Evolutionary conservation across 2,329 filamentous ascomycete genomes (phyloP).

Genomic region (Xylariaceae sp.): DNA sequence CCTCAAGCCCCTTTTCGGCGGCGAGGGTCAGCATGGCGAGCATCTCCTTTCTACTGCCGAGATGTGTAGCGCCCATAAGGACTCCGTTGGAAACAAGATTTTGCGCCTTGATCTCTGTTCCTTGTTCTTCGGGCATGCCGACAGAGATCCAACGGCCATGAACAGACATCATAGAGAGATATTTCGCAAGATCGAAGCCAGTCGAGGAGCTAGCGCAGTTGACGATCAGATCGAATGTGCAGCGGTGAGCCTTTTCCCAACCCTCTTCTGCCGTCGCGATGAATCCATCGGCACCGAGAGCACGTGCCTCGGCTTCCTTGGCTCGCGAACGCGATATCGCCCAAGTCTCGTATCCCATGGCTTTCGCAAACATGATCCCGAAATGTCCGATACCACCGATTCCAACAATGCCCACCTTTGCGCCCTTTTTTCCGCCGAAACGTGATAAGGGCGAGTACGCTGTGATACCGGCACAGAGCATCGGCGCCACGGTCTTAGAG

Average conservation of each 20-base stretch:
- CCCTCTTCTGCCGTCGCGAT: slow-evolving; percentile 53
- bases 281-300: slow-evolving; percentile 59
- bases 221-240: slow-evolving; percentile 72
- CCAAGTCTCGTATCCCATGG: slow-evolving; percentile 59
- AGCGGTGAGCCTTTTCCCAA: slow-evolving; percentile 54
- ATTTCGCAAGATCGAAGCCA: slow-evolving; percentile 64
- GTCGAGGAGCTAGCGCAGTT: slow-evolving; percentile 67
- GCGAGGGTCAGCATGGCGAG: slow-evolving; percentile 69
- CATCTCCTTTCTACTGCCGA: slow-evolving; percentile 67
- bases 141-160: slow-evolving; percentile 78
- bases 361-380: slow-evolving; percentile 65
- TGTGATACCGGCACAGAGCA: slow-evolving; percentile 83
- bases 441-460: slow-evolving; percentile 74
- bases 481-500: slow-evolving; percentile 63
- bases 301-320: slow-evolving; percentile 56
- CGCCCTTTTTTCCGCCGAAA: slow-evolving; percentile 70
- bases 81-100: slow-evolving; percentile 71
- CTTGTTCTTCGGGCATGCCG: slow-evolving; percentile 72
- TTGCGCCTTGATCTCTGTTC: slow-evolving; percentile 68
- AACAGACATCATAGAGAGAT: slow-evolving; percentile 76
- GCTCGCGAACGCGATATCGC: slow-evolving; percentile 57
- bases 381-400: slow-evolving; percentile 71
- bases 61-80: slow-evolving; percentile 66
- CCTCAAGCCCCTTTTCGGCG: slow-evolving; percentile 63
- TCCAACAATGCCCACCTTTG: slow-evolving; percentile 73